Base-by-base conservation (phyloP, 2,329 filamentous ascomycete genomes). In the Pezicula carpinea region DNA sequence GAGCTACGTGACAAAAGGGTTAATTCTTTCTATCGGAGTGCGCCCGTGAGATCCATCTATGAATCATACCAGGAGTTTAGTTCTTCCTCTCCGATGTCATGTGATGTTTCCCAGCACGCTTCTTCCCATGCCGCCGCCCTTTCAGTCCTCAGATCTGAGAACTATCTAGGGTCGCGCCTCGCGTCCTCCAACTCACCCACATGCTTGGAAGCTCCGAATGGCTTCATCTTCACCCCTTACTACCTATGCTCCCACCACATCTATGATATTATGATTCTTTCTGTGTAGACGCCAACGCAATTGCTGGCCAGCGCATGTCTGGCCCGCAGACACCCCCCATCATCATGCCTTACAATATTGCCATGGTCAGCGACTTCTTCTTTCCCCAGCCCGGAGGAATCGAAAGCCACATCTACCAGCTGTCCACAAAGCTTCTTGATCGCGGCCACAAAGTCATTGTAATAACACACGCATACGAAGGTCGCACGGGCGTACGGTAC, bases 331-430 rank as follows among this genome's bases (percentile, higher is more conserved):
- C 11, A 15, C 29, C 14, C 17, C 33, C 23, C 33, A 39, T 45
- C 47, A 60, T 39, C 11, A 65, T 64, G 62, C 59, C 60, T 69
- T 85, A 83, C 67, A 84, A 82, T 62, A 85, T 85, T 69, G 82
- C 81, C 53, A 99, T 99, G 93, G 88, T 96, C 67, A 91, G 92
- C 79, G 93, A 99, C 75, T 96, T 95, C 78, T 99, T 99, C 83
- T 99, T 95, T 65, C 93, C 93, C 13, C 92, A 97, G 63, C 92
- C 93, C 44, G 91, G 93, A 64, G 93, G 93, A 59, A 83, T 99
- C 55, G 93, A 99, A 72, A 95, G 89, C 68, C 93, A 99, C 70
- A 97, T 99, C 60, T 99, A 99, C 72, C 93, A 99, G 68, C 76
- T 99, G 34, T 93, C 92, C 26, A 89, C 87, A 48, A 99, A 97